Evolutionary conservation across 2,329 filamentous ascomycete species (phyloP), one percentile per base, ranked within the genome.

Genomic region (Diaporthe vaccinii): DNA sequence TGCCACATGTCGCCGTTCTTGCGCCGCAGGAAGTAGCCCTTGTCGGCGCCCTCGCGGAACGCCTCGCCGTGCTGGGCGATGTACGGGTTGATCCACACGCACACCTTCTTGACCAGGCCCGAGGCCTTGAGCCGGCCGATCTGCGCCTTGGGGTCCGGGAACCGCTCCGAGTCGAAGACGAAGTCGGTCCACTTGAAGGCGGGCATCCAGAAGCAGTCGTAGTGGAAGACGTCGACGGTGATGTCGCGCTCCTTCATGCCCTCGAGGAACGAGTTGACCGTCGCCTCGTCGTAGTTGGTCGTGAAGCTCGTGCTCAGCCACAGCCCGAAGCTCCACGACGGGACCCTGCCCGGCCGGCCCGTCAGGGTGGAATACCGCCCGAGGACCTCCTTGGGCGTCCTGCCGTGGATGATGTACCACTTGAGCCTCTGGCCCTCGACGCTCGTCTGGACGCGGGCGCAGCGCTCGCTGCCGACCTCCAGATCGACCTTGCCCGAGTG

Each of bases 281-380:
- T 94, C 28, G 87, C 82, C 82, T 94, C 93, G 77, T 93, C 91
- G 80, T 95, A 95, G 77, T 90, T 90, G 3, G 93, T 94, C 2
- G 92, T 94, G 83, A 94, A 95, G 76, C 91, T 93, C 20, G 93
- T 96, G 73, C 91, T 94, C 28, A 95, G 87, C 93, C 93, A 95
- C 12, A 95, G 86, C 1, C 93, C 93, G 77, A 92, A 95, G 77
- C 92, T 94, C 94, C 93, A 95, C 39, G 89, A 88, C 0, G 93
- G 94, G 2, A 94, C 89, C 73, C 88, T 88, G 49, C 87, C 89
- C 0, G 93, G 89, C 62, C 88, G 88, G 1, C 93, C 93, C 0
- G 93, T 95, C 49, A 95, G 85, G 31, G 88, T 84, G 0, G 92
- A 90, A 81, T 95, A 95, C 77, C 90, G 89, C 51, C 87, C 87